phyloP scores from a whole-genome alignment of 176 grass and related monocot genomes.

The Aegilops umbellulata region DNA sequence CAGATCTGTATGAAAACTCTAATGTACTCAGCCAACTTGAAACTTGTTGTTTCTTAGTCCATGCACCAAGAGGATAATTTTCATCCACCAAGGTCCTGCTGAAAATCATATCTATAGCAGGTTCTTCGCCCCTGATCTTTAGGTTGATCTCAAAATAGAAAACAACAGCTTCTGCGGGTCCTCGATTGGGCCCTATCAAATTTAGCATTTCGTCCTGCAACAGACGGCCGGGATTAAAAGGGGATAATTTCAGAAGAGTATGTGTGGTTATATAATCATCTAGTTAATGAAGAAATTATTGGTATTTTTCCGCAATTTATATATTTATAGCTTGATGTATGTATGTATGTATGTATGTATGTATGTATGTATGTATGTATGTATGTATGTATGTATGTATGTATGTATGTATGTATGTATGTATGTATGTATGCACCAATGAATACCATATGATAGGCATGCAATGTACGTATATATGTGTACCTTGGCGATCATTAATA shows the following conservation, averaged over 20 bases:
- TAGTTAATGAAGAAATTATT: background rate
- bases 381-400: too few species aligned
- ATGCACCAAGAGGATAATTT: background rate
- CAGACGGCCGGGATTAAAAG: background rate
- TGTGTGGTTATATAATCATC: background rate
- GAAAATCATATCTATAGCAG: background rate
- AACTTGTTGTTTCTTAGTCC: background rate
- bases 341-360: too few species aligned
- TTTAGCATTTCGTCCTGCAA: background rate
- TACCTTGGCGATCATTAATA: background rate
- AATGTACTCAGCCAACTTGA: slow-evolving; percentile 19
- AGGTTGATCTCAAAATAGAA: slow-evolving; percentile 20
- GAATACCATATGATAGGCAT: too few species aligned
- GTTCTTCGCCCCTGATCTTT: slow-evolving; percentile 13
- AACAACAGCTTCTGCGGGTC: background rate
- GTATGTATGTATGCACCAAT: too few species aligned
- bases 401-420: too few species aligned
- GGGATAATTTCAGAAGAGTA: background rate
- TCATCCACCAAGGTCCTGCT: background rate
- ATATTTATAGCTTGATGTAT: too few species aligned
- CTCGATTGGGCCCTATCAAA: slow-evolving; percentile 7
- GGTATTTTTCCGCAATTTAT: too few species aligned
- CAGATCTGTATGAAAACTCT: background rate
- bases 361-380: too few species aligned
- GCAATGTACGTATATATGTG: background rate